phyloP scores from a whole-genome alignment of 2,329 filamentous ascomycete species.

The Hawksworthiomyces lignivorus region DNA sequence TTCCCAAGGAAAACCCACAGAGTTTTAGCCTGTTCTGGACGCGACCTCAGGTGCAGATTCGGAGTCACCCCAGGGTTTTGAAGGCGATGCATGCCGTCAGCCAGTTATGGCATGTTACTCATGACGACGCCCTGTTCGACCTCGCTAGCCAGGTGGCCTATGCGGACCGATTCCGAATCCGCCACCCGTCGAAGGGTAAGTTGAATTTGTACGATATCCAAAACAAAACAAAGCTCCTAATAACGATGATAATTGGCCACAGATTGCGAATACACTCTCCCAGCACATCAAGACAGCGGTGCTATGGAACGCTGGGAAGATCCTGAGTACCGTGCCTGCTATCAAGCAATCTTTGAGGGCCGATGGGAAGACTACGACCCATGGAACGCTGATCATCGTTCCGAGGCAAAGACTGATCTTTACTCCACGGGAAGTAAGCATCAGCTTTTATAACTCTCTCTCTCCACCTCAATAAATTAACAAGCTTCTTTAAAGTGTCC shows the following conservation, averaged over 20 bases:
- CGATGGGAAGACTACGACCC: slow-evolving; percentile 62
- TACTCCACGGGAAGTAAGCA: slow-evolving; percentile 14
- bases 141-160: slow-evolving; percentile 17
- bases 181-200: slow-evolving; percentile 31
- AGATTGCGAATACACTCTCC: slow-evolving; percentile 41
- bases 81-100: slow-evolving; percentile 12
- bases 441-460: neutral
- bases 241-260: neutral
- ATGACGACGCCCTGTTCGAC: slow-evolving; percentile 9
- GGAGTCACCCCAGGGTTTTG: slow-evolving; percentile 11
- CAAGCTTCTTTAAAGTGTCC: no score
- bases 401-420: slow-evolving; percentile 18
- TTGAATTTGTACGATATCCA: no score
- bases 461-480: no score
- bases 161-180: slow-evolving; percentile 20
- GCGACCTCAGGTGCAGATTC: slow-evolving; percentile 7
- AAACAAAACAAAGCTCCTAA: no score
- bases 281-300: slow-evolving; percentile 48
- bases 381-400: slow-evolving; percentile 47
- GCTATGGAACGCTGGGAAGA: slow-evolving; percentile 51
- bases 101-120: slow-evolving; percentile 6
- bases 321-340: slow-evolving; percentile 48
- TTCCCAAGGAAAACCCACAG: slow-evolving; percentile 9
- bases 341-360: slow-evolving; percentile 52
- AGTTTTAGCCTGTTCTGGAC: slow-evolving; percentile 9